These are phyloP conservation scores for Colletotrichum sp. DNA, from an alignment of 2,329 filamentous ascomycete species.

Conservation along the genomic window DNA sequence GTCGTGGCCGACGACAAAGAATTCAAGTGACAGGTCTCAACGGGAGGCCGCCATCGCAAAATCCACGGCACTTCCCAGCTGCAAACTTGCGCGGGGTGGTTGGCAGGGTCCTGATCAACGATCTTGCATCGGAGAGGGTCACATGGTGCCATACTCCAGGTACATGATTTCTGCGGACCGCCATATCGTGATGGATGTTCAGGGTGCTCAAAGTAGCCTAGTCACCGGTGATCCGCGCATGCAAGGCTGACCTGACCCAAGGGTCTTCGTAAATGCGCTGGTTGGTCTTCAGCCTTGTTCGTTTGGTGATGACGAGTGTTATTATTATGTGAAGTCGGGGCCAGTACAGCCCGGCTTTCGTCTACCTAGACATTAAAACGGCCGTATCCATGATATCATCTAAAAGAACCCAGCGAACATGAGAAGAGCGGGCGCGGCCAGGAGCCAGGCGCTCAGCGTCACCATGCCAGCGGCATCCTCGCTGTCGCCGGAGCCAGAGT, in stretches of 20 bases:
- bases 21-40: not conserved
- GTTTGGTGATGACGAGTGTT: not conserved
- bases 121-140: conserved; percentile 1
- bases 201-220: not conserved
- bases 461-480: not conserved
- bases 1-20: not conserved
- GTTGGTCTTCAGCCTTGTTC: not conserved
- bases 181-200: not conserved
- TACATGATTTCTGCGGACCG: not conserved
- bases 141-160: not conserved
- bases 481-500: not conserved
- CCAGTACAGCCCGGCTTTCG: not conserved
- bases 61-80: not conserved
- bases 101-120: not conserved
- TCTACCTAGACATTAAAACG: not conserved
- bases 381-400: not conserved
- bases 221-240: not conserved
- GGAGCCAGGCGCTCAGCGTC: not conserved
- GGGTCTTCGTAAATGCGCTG: not conserved
- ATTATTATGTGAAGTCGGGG: not conserved
- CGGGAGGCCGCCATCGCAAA: not conserved
- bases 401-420: not conserved
- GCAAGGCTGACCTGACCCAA: not conserved
- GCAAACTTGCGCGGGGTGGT: not conserved
- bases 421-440: not conserved